Evolutionary conservation across 805 yeast genomes (phyloP).

Genomic region (Wickerhamomyces chaumierensis): DNA sequence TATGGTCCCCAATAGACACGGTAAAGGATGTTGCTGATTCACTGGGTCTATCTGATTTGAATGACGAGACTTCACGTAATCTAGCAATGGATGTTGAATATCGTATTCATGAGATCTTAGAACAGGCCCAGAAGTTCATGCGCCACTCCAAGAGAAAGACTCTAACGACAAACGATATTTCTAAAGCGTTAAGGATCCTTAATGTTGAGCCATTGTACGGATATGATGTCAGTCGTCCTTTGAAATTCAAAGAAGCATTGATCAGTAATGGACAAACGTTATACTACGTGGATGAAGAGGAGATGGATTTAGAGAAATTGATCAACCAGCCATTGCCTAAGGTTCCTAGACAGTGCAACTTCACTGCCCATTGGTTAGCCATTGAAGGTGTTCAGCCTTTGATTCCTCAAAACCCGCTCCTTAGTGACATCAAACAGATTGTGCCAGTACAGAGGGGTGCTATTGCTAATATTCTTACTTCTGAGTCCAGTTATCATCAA

Average conservation of each 20-base stretch:
- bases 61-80: slow-evolving; percentile 89
- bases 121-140: slow-evolving; percentile 93
- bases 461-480: slow-evolving; percentile 45
- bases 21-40: slow-evolving; percentile 94
- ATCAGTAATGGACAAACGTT: slow-evolving; percentile 89
- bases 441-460: slow-evolving; percentile 82
- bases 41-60: slow-evolving; percentile 63
- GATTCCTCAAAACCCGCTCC: slow-evolving; percentile 87
- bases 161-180: slow-evolving; percentile 70
- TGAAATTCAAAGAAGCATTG: slow-evolving; percentile 76
- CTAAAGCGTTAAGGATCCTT: slow-evolving; percentile 69
- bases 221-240: slow-evolving; percentile 57
- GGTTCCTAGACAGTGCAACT: slow-evolving; percentile 85
- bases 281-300: slow-evolving; percentile 86
- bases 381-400: slow-evolving; percentile 98
- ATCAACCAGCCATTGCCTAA: slow-evolving; percentile 91
- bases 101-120: slow-evolving; percentile 87
- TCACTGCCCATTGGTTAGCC: slow-evolving; percentile 95
- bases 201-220: slow-evolving; percentile 94
- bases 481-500: slow-evolving; percentile 19
- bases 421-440: slow-evolving; percentile 63
- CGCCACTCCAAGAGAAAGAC: slow-evolving; percentile 82
- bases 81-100: slow-evolving; percentile 99
- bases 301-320: slow-evolving; percentile 85
- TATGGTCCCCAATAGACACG: slow-evolving; percentile 97